Base-by-base conservation (phyloP, 1,284 basidiomycete genomes). In the Trichosporon sp. region DNA sequence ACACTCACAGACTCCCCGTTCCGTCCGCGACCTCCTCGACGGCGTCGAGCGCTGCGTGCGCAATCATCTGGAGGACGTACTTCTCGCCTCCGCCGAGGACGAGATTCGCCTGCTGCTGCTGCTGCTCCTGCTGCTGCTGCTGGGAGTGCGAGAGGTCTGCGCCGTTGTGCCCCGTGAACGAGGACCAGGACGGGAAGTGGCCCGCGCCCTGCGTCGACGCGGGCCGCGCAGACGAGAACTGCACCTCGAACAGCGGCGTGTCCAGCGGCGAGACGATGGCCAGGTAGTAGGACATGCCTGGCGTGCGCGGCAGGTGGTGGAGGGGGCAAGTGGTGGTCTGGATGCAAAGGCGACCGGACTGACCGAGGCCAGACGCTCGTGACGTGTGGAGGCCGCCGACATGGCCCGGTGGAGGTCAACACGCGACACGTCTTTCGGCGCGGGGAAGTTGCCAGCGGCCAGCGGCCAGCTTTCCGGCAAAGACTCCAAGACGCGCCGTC, bases 51-150 rank as follows among this genome's bases (percentile, higher is more conserved):
- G 91, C 92, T 62, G 93, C 93, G 80, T 97, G 95, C 44, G 93
- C 94, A 76, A 97, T 92, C 91, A 98, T 95, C 85, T 98, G 94
- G 75, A 95, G 91, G 69, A 98, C 91, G 87, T 96, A 92, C 66
- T 92, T 87, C 77, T 95, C 93, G 13, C 88, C 69, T n/a, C 29
- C 68, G 9, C 56, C 56, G 4, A 60, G 56, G 27, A 60, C 56
- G 13, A 60, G 29, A 29, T 60, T 60, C 25, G 25, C 70, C 60
- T 53, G 65, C 25, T 62, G 47, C 29, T 53, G 65, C 32, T 65
- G 67, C 53, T 66, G 60, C 18, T 63, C 69, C 35, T 64, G 64
- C 31, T 35, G 58, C 65, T 51, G 47, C 9, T 51, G 62, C 64
- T 18, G 38, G 58, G 44, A 15, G 13, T 34, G 25, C 65, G 42